These are phyloP conservation scores for Rhodotorula sp. DNA, from an alignment of 1,284 basidiomycete species.

Conservation along the genomic window DNA sequence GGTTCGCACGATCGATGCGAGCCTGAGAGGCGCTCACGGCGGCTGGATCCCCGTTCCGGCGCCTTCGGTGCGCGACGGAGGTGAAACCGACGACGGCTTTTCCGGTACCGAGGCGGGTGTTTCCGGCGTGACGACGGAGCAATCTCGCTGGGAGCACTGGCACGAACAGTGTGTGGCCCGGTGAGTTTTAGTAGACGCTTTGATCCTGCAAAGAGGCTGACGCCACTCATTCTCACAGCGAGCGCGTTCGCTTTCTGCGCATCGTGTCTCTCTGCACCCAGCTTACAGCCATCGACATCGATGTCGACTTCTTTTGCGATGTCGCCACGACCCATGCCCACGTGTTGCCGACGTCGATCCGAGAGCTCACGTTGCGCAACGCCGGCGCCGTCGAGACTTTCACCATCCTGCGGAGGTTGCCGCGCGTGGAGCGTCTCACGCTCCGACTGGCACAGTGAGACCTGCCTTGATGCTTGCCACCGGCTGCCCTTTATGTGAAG, in stretches of 20 bases:
- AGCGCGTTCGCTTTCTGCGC: slow-evolving; percentile 12
- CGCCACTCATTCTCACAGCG: neutral
- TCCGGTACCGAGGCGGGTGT: neutral
- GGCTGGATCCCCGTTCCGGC: neutral
- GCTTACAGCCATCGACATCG: slow-evolving; percentile 18
- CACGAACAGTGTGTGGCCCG: slow-evolving; percentile 11
- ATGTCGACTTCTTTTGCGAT: slow-evolving; percentile 24
- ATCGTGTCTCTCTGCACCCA: slow-evolving; percentile 3
- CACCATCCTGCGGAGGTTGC: slow-evolving; percentile 8
- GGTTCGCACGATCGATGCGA: slow-evolving; percentile 19
- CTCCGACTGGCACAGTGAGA: slow-evolving; percentile 22
- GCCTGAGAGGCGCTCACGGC: slow-evolving; percentile 8
- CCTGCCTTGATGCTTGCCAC: neutral
- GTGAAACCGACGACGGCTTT: neutral
- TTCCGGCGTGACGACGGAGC: neutral
- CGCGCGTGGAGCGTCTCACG: slow-evolving; percentile 16
- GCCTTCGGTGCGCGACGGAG: neutral
- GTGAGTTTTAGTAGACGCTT: neutral
- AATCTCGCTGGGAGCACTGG: neutral
- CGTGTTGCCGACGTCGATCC: slow-evolving; percentile 11
- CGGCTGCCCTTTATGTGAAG: neutral
- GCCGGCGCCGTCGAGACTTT: slow-evolving; percentile 15
- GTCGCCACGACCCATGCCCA: neutral
- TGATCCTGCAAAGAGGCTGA: too few relatives aligned
- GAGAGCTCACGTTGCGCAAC: slow-evolving; percentile 26